Evolutionary conservation across 176 grass and related monocot genomes (phyloP).

Genomic region (Paspalum vaginatum): DNA sequence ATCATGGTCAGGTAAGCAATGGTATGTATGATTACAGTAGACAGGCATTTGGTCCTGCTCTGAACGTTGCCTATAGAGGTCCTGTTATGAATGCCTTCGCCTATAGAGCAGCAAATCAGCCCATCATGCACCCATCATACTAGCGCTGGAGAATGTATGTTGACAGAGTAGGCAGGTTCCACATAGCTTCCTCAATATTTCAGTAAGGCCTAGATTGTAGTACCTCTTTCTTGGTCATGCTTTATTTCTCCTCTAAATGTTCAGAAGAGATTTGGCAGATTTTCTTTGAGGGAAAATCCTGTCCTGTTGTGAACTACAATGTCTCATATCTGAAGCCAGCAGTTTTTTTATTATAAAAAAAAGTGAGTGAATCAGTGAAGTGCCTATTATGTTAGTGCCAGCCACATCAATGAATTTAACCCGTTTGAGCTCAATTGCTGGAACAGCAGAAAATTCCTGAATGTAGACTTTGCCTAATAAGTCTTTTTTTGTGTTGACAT

Average conservation of each 20-base stretch:
- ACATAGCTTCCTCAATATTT: conserved; percentile 1
- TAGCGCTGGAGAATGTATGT: conserved; percentile 34
- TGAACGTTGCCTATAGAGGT: conserved; percentile 26
- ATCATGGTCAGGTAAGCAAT: conserved; percentile 34
- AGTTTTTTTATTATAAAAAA: conserved; percentile 8
- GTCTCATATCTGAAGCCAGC: not conserved
- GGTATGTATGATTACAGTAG: conserved; percentile 56
- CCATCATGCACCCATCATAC: conserved; percentile 45
- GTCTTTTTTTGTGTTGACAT: conserved; percentile 1
- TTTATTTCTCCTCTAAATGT: not conserved
- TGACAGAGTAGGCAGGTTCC: conserved; percentile 20
- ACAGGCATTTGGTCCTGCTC: conserved; percentile 55
- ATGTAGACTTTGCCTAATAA: not conserved
- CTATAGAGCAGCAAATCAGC: conserved; percentile 23
- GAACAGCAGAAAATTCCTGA: conserved; percentile 15
- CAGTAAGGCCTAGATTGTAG: not conserved
- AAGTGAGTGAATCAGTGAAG: not conserved
- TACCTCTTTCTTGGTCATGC: conserved; percentile 2
- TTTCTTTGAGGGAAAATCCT: conserved; percentile 17
- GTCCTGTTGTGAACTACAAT: conserved; percentile 1
- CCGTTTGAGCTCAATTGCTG: not conserved
- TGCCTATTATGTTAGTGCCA: not conserved
- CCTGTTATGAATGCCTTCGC: conserved; percentile 45
- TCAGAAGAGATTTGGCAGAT: not conserved
- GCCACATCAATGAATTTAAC: not conserved